Conservation (phyloP, 1,284 basidiomycete genomes). For the Sparassis latifolia region DNA sequence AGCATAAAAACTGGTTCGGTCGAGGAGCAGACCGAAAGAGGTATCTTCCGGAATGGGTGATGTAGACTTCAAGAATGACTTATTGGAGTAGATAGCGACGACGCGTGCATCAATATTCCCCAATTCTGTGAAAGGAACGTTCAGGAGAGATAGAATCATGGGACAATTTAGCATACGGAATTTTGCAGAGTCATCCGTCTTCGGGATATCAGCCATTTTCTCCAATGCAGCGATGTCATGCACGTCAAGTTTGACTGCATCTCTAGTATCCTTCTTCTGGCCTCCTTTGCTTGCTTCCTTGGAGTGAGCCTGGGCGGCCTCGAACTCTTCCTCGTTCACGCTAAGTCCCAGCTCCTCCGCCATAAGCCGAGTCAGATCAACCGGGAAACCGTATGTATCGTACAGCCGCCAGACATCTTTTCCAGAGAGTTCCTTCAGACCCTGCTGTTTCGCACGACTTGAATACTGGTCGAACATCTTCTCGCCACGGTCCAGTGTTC, state of each 20-base stretch:
- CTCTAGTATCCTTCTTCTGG: constrained; percentile 62
- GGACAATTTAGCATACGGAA: constrained; percentile 60
- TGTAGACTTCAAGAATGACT: constrained; percentile 72
- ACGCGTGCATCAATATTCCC: constrained; percentile 76
- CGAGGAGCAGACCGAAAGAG: constrained; percentile 83
- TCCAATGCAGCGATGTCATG: constrained; percentile 91
- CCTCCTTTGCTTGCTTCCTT: constrained; percentile 89
- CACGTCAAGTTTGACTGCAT: constrained; percentile 87
- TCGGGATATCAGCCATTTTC: constrained; percentile 74
- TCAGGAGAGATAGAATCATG: neutral
- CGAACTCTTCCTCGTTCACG: constrained; percentile 88
- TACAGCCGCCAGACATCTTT: constrained; percentile 97
- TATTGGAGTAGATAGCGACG: constrained; percentile 84
- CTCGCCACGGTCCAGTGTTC: constrained; percentile 95
- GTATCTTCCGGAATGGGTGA: constrained; percentile 54
- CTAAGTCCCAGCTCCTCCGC: constrained; percentile 87
- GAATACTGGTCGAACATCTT: constrained; percentile 94
- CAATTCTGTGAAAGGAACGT: constrained; percentile 36
- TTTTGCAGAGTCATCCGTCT: constrained; percentile 92
- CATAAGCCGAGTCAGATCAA: constrained; percentile 96
- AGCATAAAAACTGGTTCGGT: constrained; percentile 96
- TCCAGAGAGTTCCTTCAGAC: constrained; percentile 70
- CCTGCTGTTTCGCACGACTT: constrained; percentile 58
- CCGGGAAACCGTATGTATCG: constrained; percentile 98
- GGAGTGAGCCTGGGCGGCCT: constrained; percentile 81